Evolutionary conservation across 305 asterid genomes (phyloP).

Genomic region (Lippia alba): DNA sequence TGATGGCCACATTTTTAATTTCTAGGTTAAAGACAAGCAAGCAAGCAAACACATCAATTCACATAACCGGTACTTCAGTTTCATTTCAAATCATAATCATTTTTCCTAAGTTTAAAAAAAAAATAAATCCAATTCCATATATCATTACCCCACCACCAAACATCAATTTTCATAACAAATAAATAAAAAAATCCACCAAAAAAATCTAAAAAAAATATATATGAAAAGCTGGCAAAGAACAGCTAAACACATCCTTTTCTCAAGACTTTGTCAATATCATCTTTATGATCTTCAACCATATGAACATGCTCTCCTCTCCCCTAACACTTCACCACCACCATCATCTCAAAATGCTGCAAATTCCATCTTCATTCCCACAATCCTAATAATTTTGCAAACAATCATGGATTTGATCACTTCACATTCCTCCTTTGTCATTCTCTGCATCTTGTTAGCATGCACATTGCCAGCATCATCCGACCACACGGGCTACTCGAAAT

Average conservation of each 20-base stretch:
- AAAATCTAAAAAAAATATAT: not conserved
- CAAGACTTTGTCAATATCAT: conserved; percentile 40
- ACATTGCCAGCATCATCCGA: conserved; percentile 7
- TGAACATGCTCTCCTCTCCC: conserved; percentile 33
- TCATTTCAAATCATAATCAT: no score
- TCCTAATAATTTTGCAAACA: not conserved
- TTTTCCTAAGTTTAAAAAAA: not conserved
- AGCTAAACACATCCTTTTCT: conserved; percentile 34
- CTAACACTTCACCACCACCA: conserved; percentile 3
- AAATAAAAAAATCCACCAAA: not conserved
- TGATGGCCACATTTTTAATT: no score
- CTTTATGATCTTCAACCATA: conserved; percentile 28
- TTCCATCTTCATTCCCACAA: not conserved
- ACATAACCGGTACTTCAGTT: no score
- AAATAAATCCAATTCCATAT: not conserved
- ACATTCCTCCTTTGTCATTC: conserved; percentile 6
- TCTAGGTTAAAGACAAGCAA: no score
- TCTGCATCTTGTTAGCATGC: conserved; percentile 11
- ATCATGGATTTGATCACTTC: not conserved
- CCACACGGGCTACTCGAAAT: conserved; percentile 20
- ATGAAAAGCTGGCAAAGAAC: conserved; percentile 46
- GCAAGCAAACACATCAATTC: no score
- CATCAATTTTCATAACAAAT: not conserved
- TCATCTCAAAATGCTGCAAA: not conserved
- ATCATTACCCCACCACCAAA: conserved; percentile 1